Evolutionary conservation across 139 green algal genomes (phyloP).

Genomic region (Chlorella sp.): DNA sequence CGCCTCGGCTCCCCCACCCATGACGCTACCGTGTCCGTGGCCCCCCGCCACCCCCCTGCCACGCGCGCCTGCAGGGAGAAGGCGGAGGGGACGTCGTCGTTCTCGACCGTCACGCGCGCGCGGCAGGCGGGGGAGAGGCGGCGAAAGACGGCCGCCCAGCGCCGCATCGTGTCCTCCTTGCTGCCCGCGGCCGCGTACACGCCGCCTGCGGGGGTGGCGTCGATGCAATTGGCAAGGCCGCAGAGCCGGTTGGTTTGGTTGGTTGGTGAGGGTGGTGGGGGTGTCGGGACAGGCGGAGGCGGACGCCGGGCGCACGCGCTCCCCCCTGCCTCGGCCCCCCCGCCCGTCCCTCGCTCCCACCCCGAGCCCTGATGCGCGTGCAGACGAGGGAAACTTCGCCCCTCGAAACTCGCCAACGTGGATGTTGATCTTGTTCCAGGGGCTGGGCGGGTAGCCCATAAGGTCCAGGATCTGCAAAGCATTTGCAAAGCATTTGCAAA

Average conservation of each 20-base stretch:
- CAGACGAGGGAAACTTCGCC: not conserved
- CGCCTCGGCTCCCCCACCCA: too few species aligned
- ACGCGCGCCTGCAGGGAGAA: slow-evolving; percentile 58
- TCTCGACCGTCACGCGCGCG: slow-evolving; percentile 70
- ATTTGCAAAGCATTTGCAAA: too few species aligned
- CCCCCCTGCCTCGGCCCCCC: not conserved
- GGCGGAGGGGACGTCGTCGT: slow-evolving; percentile 59
- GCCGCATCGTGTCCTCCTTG: slow-evolving; percentile 59
- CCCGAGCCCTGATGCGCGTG: not conserved
- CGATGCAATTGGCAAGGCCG: not conserved
- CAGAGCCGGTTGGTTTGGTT: not conserved
- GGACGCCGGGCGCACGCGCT: not conserved
- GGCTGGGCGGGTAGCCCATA: slow-evolving; percentile 61
- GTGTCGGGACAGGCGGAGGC: not conserved
- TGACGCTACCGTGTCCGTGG: too few species aligned
- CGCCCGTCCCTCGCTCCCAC: not conserved
- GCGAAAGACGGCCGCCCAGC: slow-evolving; percentile 55
- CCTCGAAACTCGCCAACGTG: slow-evolving; percentile 55
- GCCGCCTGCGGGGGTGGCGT: not conserved
- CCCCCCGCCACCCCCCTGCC: too few species aligned
- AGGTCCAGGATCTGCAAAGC: slow-evolving; percentile 61
- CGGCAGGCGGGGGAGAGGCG: slow-evolving; percentile 51
- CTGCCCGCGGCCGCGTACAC: slow-evolving; percentile 41
- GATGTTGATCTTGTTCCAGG: slow-evolving; percentile 83
- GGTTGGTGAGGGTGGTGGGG: not conserved